phyloP scores from a whole-genome alignment of 2,329 filamentous ascomycete species.

The Colletotrichum higginsianum region DNA sequence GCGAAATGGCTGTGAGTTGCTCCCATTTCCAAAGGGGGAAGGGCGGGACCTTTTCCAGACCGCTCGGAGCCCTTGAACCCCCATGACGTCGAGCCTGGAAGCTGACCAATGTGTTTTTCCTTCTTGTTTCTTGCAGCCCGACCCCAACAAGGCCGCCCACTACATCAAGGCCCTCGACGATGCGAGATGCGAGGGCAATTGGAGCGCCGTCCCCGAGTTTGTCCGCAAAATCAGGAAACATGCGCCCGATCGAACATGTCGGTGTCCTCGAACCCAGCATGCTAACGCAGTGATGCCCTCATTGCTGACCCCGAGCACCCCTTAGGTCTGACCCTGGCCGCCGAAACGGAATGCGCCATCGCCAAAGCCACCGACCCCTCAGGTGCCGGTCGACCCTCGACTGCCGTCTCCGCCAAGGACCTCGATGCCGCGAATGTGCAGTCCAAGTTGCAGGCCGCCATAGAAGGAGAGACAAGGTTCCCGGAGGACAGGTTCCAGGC shows the following conservation, averaged over 20 bases:
- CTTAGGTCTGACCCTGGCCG: conserved; percentile 78
- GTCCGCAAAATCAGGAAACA: conserved; percentile 96
- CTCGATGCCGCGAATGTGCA: conserved; percentile 62
- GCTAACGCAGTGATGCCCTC: conserved; percentile 22
- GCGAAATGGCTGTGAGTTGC: conserved; percentile 56
- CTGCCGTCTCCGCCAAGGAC: conserved; percentile 58
- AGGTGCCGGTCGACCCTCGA: conserved; percentile 56
- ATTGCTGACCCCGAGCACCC: conserved; percentile 42
- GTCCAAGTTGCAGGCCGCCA: conserved; percentile 67
- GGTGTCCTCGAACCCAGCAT: conserved; percentile 48
- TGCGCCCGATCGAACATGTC: conserved; percentile 88
- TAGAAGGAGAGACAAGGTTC: conserved; percentile 70
- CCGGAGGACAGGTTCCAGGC: conserved; percentile 81
- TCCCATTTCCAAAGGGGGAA: conserved; percentile 10
- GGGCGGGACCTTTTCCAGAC: conserved; percentile 7
- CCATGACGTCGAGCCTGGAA: conserved; percentile 41
- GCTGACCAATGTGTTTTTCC: conserved; percentile 30
- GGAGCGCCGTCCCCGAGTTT: conserved; percentile 89
- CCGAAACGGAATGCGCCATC: conserved; percentile 78
- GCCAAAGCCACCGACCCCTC: conserved; percentile 67
- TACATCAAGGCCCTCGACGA: conserved; percentile 89
- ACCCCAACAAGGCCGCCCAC: conserved; percentile 79
- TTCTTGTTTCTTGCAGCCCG: conserved; percentile 39
- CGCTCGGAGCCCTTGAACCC: conserved; percentile 23
- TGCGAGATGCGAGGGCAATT: conserved; percentile 89